Percentiles rank a stretch among this genome's conserved stretches.
Evolutionary conservation across 176 grass and related monocot genomes (phyloP).

Genomic region (Musa schizocarpa): DNA sequence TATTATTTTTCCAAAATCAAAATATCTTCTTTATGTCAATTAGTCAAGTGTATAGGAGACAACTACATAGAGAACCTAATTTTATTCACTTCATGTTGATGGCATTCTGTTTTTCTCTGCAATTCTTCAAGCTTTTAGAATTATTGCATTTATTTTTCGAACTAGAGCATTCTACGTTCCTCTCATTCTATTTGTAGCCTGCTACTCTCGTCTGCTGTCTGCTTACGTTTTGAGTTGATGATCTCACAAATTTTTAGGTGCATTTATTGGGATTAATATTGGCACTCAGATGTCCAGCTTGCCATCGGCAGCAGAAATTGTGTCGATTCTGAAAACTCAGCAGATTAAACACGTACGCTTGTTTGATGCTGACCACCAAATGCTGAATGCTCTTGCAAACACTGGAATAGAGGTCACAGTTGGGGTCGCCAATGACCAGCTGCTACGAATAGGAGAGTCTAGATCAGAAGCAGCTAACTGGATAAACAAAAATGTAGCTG

Average conservation of each 20-base stretch:
- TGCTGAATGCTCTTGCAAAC: conserved; percentile 74
- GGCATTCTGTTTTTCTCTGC: neutral
- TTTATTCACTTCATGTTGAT: neutral
- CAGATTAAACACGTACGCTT: conserved; percentile 75
- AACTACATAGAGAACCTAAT: neutral
- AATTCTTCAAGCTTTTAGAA: neutral
- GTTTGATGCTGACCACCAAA: conserved; percentile 66
- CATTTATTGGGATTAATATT: conserved; percentile 83
- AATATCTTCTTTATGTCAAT: neutral
- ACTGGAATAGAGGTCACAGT: conserved; percentile 88
- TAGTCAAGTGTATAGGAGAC: neutral
- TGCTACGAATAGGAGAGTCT: conserved; percentile 77
- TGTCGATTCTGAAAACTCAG: conserved; percentile 75
- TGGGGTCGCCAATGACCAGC: conserved; percentile 71
- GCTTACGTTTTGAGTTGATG: neutral
- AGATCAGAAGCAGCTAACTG: conserved; percentile 70
- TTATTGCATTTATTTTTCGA: neutral
- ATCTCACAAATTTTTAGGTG: conserved; percentile 33
- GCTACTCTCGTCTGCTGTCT: conserved; percentile 2
- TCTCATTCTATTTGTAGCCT: conserved; percentile 3
- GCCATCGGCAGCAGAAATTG: conserved; percentile 53
- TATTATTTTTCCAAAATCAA: neutral
- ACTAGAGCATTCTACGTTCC: neutral
- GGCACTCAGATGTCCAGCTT: conserved; percentile 52
- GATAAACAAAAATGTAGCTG: conserved; percentile 84